A percentile compares a stretch with the other conserved stretches of the same genome.
These are phyloP conservation scores for Inonotus hispidus DNA, from an alignment of 1,284 basidiomycete genomes.

Conservation along the genomic window DNA sequence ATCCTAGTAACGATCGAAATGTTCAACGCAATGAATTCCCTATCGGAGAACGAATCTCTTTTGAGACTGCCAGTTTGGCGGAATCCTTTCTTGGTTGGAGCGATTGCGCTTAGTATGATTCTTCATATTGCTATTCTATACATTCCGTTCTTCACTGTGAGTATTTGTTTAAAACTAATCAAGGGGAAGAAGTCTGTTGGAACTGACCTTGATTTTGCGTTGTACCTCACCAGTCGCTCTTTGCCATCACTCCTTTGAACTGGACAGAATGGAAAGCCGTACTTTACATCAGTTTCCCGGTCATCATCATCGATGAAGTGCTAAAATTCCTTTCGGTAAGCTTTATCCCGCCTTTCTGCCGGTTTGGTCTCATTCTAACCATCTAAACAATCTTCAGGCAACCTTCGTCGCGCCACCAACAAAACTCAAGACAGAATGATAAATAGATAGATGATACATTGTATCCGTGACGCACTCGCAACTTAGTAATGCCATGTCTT, in stretches of 20 bases:
- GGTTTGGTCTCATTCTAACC: too few species aligned
- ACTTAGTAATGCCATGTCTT: background rate
- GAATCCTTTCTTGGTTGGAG: conserved; percentile 87
- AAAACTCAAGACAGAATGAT: conserved; percentile 26
- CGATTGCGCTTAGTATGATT: conserved; percentile 85
- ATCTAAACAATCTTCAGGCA: conserved; percentile 25
- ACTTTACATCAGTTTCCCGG: conserved; percentile 81
- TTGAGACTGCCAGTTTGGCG: conserved; percentile 87
- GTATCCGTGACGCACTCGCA: conserved; percentile 9
- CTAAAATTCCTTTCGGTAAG: conserved; percentile 81
- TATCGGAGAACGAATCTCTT: conserved; percentile 96
- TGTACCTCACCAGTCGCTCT: conserved; percentile 53
- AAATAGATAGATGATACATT: background rate
- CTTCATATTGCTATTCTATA: conserved; percentile 94
- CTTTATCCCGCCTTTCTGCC: too few species aligned
- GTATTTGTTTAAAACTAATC: too few species aligned
- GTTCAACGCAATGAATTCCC: conserved; percentile 99
- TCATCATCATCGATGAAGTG: conserved; percentile 86
- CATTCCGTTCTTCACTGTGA: conserved; percentile 87
- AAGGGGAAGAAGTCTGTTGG: too few species aligned
- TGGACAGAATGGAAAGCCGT: conserved; percentile 96
- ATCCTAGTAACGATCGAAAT: conserved; percentile 95
- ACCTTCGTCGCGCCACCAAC: conserved; percentile 33
- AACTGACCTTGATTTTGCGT: too few species aligned
- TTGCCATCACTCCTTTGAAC: conserved; percentile 90